Percentiles rank a stretch among this genome's conserved stretches.
phyloP scores from a whole-genome alignment of 345 rosid genomes.

The Aethionema arabicum region DNA sequence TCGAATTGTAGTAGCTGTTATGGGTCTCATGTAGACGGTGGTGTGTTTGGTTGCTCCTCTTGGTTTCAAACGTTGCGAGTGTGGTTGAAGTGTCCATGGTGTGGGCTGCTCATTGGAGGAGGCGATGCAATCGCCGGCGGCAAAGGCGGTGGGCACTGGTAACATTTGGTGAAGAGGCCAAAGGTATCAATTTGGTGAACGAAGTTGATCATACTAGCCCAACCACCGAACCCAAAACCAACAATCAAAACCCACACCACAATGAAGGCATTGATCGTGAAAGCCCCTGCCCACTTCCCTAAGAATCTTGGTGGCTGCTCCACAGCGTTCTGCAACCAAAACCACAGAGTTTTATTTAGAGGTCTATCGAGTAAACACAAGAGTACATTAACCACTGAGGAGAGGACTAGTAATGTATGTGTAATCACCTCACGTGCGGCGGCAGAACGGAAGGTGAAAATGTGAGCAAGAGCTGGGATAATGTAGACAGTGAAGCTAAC shows the following conservation, averaged over 20 bases:
- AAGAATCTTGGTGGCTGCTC: conserved; percentile 79
- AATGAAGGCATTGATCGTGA: conserved; percentile 68
- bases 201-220: conserved; percentile 90
- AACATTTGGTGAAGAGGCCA: conserved; percentile 91
- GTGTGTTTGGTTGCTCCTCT: neutral
- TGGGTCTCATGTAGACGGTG: neutral
- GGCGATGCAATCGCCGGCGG: conserved; percentile 24
- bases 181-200: conserved; percentile 93
- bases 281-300: conserved; percentile 87
- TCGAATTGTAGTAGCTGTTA: neutral
- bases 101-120: conserved; percentile 20
- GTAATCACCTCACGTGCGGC: conserved; percentile 74
- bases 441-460: conserved; percentile 83
- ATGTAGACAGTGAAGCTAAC: conserved; percentile 99
- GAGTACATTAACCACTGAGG: no score
- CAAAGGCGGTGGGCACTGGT: conserved; percentile 73
- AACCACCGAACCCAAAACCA: conserved; percentile 97
- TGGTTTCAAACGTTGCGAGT: conserved; percentile 44
- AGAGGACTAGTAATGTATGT: neutral
- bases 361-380: no score
- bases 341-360: conserved; percentile 5
- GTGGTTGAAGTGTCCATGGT: conserved; percentile 43
- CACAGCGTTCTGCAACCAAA: conserved; percentile 69
- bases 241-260: conserved; percentile 91
- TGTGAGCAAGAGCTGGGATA: conserved; percentile 91